Base-by-base conservation (phyloP, 169 alveolate species). In the Plasmodium inui region DNA sequence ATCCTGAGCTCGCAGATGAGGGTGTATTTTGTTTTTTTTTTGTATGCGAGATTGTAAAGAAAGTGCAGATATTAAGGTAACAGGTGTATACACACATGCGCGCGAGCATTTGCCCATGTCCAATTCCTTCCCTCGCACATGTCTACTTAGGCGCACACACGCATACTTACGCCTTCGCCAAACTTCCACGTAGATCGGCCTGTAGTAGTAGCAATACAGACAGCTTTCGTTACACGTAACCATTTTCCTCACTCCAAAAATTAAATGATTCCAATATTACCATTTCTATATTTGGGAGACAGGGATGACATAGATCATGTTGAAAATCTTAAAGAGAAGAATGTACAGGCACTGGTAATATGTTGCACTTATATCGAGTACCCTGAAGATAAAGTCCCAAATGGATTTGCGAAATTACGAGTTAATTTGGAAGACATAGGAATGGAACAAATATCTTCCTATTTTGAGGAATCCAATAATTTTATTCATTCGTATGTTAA, bases 371-470 rank as follows among this genome's bases (percentile, higher is more conserved):
- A 86, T 86, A 76, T 86, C 44, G 93, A 86, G 67, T 86, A 53
- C 83, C 93, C 93, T 26, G 73, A 86, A 12, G 30, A 86, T 74
- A 86, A 86, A 34, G 79, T 86, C 17, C 93, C 93, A 30, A 55
- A 76, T 53, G 93, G 88, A 70, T 86, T 74, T 86, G 84, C 53
- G n/a, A 22, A 6, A 53, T 86, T 86, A 46, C 89, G 93, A 30
- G 82, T 95, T 79, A 82, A 95, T 80, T 83, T 95, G 32, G 96
- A 95, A 76, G 96, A 95, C 73, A 86, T 91, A 19, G 93, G 96
- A 37, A 61, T 95, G 34, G 96, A 95, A 80, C 93, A 89, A 32
- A 92, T 95, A 55, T 95, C 94, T 22, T 80, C 93, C 70, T 91
- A 84, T 76, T 95, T 95, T 83, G 78, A 85, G 22, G 94, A 92